Conservation (phyloP, 129 eudicot species). For the Chrysanthemum seticuspe region DNA sequence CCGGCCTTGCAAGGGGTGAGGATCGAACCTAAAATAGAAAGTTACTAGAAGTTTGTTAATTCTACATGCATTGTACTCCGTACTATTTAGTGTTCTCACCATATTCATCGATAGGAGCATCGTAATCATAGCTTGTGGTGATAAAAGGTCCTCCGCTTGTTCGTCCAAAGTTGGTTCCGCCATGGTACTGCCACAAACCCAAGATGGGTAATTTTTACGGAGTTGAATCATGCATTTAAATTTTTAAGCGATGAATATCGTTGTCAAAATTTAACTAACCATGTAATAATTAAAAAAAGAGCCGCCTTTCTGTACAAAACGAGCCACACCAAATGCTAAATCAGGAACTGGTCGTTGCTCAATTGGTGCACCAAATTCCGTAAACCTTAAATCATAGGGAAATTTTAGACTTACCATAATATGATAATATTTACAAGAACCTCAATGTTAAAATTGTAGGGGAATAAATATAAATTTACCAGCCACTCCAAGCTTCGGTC, state of each 20-base stretch:
- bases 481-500: constrained; percentile 99
- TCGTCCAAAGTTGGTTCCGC: constrained; percentile 97
- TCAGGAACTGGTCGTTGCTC: constrained; percentile 87
- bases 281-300: constrained; percentile 86
- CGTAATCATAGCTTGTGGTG: constrained; percentile 94
- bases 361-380: constrained; percentile 76
- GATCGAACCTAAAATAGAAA: neutral
- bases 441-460: neutral
- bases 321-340: constrained; percentile 94
- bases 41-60: neutral
- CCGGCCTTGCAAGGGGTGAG: no score
- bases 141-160: constrained; percentile 92
- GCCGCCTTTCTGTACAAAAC: constrained; percentile 82
- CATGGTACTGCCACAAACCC: constrained; percentile 66
- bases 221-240: neutral
- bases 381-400: constrained; percentile 50
- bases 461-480: constrained; percentile 40
- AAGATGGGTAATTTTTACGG: neutral
- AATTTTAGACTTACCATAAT: neutral
- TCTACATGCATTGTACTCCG: neutral
- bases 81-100: constrained; percentile 42
- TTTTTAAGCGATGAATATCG: neutral
- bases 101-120: constrained; percentile 97
- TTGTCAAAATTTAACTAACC: constrained; percentile 43
- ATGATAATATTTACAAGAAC: neutral